Evolutionary conservation across 495 filamentous ascomycete genomes (phyloP).

Genomic region (Glutinoglossum americanum): DNA sequence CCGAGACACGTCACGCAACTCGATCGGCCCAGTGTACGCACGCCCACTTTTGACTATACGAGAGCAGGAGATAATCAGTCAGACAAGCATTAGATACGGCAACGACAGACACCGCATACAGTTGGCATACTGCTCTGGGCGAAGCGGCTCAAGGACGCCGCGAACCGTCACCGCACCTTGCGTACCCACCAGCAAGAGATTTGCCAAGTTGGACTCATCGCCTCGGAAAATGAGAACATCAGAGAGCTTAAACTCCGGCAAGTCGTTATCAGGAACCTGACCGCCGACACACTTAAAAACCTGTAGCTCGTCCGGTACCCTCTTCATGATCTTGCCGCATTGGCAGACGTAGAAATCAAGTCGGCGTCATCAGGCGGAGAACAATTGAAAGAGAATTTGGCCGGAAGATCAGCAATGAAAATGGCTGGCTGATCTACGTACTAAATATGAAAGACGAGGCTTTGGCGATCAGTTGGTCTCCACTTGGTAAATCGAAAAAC

Average conservation of each 20-base stretch:
- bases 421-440: background rate
- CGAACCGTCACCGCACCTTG: background rate
- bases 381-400: background rate
- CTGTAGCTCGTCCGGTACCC: background rate
- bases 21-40: background rate
- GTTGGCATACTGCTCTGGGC: background rate
- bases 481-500: no score
- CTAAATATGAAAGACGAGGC: no score
- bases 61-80: background rate
- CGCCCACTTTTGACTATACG: background rate
- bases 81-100: background rate
- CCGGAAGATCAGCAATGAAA: background rate
- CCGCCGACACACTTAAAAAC: background rate
- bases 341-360: background rate
- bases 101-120: background rate
- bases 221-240: background rate
- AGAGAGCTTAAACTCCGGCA: constrained; percentile 1
- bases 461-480: no score
- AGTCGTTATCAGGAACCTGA: background rate
- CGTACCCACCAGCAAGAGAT: constrained; percentile 2
- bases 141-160: background rate
- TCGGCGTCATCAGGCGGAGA: background rate
- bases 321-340: background rate
- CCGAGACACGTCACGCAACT: constrained; percentile 24
- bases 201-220: background rate